Base-by-base conservation (phyloP, 768 basidiomycete species). In the Boletus insuetus region DNA sequence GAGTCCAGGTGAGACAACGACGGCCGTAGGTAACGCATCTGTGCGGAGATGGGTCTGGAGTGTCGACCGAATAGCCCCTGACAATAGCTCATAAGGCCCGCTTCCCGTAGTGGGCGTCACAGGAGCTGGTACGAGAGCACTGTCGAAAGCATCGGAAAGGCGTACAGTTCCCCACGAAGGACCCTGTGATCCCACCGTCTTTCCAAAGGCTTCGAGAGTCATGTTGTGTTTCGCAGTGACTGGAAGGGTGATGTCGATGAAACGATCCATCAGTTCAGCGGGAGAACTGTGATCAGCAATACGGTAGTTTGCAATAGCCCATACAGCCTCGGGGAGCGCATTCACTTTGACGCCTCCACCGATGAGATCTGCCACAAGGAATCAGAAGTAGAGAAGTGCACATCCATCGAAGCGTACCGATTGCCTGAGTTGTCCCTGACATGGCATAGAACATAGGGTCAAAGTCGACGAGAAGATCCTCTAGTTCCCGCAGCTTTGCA, bases 261-360 rank as follows among this genome's bases (percentile, higher is more conserved):
- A 68, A 29, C 53, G 60, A 35, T 26, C 17, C 39, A 48, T 51
- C 31, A 68, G 38, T 20, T 55, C 56, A 42, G 49, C 38, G 13
- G 34, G 48, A 0, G 66, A 70, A 40, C 58, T 74, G 51, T 74
- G 66, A 11, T 69, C 69, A 35, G 65, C 71, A 51, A 77, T 61
- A 10, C 71, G 66, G 47, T 74, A 62, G 49, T 76, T 73, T 38
- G 64, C 63, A 20, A 77, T 51, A 7, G 73, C 74, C 54, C 63
- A 73, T 16, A 63, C 73, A 32, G 64, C 66, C 56, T 81, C 80
- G 0, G 79, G 77, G 12, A 82, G 68, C 2, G 78, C 77, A 54
- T 81, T 79, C 41, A 73, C 66, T 68, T 82, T 81, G 1, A 72
- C 70, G 13, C 71, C 75, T 14, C 76, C 75, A 20, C 67, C 58